phyloP scores from a whole-genome alignment of 768 basidiomycete species.

The Phanerodontia chrysosporium region DNA sequence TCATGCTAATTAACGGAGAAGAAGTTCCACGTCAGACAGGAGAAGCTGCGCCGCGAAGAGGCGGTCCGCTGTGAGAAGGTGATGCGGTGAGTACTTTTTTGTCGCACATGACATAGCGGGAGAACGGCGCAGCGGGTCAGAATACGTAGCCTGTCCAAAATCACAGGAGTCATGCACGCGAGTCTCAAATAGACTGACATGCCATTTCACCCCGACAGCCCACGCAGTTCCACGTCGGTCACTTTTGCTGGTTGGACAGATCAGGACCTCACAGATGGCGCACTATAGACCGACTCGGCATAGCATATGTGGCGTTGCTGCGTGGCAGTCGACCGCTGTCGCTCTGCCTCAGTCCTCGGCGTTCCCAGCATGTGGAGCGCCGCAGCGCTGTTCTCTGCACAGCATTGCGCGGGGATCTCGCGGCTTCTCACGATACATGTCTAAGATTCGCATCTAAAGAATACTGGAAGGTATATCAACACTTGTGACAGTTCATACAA shows the following conservation, averaged over 20 bases:
- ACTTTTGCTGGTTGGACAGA: not conserved
- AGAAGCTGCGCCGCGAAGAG: not conserved
- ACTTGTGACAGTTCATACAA: too few species aligned
- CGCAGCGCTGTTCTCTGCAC: too few species aligned
- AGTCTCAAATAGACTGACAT: not conserved
- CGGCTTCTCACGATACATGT: too few species aligned
- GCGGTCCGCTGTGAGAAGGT: not conserved
- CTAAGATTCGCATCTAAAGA: too few species aligned
- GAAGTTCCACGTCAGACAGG: not conserved
- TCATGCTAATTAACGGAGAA: not conserved
- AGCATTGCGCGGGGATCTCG: too few species aligned
- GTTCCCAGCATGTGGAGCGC: too few species aligned
- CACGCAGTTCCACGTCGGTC: not conserved
- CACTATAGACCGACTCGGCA: too few species aligned
- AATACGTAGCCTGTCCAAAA: not conserved
- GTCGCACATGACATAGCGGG: not conserved
- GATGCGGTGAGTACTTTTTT: not conserved
- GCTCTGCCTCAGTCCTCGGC: too few species aligned
- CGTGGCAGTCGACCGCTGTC: too few species aligned
- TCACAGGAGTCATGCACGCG: not conserved
- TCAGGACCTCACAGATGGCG: too few species aligned
- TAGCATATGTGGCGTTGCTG: too few species aligned
- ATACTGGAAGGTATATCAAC: too few species aligned
- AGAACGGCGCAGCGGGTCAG: not conserved
- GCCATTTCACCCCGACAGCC: not conserved